Percentiles rank a stretch among this genome's conserved stretches.
Evolutionary conservation across 495 filamentous ascomycete genomes (phyloP).

Genomic region (Aspergillus wentii): DNA sequence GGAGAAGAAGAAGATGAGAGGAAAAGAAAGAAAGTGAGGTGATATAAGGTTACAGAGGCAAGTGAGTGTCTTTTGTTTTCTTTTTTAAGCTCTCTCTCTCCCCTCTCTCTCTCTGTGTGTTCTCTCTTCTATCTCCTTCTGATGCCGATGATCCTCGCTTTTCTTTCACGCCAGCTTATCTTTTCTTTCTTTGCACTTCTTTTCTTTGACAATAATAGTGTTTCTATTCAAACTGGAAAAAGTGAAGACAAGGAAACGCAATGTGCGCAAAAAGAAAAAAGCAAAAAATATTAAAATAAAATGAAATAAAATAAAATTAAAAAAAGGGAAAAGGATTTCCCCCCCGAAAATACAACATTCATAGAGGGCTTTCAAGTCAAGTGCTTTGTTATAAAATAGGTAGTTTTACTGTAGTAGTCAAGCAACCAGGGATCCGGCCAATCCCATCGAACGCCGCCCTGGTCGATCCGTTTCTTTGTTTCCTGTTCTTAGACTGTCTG

Average conservation of each 20-base stretch:
- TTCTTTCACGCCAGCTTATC: constrained; percentile 13
- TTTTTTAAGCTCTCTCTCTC: not conserved
- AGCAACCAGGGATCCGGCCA: not conserved
- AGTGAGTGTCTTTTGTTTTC: constrained; percentile 5
- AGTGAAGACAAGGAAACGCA: too few species aligned
- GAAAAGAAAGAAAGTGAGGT: constrained; percentile 13
- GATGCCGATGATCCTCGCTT: not conserved
- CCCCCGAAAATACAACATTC: too few species aligned
- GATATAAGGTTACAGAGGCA: constrained; percentile 11
- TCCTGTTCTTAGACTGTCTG: too few species aligned
- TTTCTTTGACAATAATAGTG: constrained; percentile 27
- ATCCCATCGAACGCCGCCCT: too few species aligned
- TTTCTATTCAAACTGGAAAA: constrained; percentile 19
- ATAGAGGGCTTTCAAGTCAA: constrained; percentile 21
- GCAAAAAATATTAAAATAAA: too few species aligned
- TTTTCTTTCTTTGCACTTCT: constrained; percentile 10
- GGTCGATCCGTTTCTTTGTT: not conserved
- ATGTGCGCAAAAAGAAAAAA: too few species aligned
- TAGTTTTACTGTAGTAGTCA: constrained; percentile 10
- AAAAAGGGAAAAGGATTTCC: too few species aligned
- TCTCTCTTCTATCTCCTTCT: constrained; percentile 7
- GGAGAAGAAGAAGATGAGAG: constrained; percentile 9
- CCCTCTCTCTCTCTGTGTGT: constrained; percentile 2
- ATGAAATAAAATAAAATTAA: too few species aligned
- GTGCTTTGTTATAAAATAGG: constrained; percentile 22